Conservation (phyloP, 108 stramenopile species). For the Chaetoceros tenuissimus region DNA sequence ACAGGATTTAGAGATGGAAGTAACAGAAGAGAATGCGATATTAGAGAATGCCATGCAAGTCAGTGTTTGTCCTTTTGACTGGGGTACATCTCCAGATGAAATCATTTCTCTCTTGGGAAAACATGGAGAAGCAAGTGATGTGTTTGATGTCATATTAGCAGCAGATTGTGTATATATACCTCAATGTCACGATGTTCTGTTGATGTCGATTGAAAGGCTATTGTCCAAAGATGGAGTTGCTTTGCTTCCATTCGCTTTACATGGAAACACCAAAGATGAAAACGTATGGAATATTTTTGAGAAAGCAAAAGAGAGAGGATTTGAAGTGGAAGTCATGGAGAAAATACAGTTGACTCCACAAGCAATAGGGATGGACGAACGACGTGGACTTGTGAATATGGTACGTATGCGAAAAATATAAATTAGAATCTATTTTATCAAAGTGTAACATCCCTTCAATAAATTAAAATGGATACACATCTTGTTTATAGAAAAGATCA, state of each 20-base stretch:
- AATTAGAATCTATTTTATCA: not conserved
- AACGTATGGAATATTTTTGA: constrained; percentile 33
- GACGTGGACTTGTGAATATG: constrained; percentile 30
- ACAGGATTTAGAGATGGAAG: constrained; percentile 4
- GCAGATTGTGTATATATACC: constrained; percentile 47
- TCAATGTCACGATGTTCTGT: constrained; percentile 20
- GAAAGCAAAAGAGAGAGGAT: constrained; percentile 23
- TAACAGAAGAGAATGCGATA: not conserved
- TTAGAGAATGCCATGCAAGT: constrained; percentile 4
- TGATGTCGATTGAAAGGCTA: constrained; percentile 20
- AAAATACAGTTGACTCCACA: constrained; percentile 30
- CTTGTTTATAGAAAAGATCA: no score
- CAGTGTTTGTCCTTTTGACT: constrained; percentile 24
- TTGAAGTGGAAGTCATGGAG: constrained; percentile 25
- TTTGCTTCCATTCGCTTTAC: constrained; percentile 29
- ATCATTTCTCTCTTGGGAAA: constrained; percentile 7
- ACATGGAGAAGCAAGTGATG: not conserved
- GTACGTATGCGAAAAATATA: constrained; percentile 7
- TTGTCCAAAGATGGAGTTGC: constrained; percentile 21
- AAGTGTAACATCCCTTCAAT: no score
- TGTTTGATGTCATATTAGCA: constrained; percentile 33
- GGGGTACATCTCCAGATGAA: constrained; percentile 22
- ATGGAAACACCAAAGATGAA: constrained; percentile 28
- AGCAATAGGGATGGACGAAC: constrained; percentile 15
- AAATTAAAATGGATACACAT: no score